Evolutionary conservation across 495 filamentous ascomycete genomes (phyloP), one percentile per base, ranked within the genome.

Genomic region (Daldinia childiae): DNA sequence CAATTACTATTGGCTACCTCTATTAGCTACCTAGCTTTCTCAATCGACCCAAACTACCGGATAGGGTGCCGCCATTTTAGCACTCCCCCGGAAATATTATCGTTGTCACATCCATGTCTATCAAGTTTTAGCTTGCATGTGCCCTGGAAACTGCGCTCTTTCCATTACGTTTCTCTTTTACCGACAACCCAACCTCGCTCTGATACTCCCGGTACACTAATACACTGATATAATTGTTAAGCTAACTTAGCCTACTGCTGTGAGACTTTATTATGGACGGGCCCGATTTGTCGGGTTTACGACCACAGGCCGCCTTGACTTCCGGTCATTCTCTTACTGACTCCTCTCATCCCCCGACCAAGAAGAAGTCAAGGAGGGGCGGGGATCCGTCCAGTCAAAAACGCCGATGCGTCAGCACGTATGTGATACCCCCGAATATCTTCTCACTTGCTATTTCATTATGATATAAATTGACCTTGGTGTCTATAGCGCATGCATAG

Each of bases 381-480:
- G 79, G 77, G 69, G 84, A 86, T 66, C 73, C 82, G 11, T 81
- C 84, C 32, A 82, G 76, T 66, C 82, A 85, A 65, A 98, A 98
- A 79, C 86, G 95, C 69, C 86, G 94, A 76, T 98, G 95, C 76
- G 93, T 97, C 41, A 95, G 92, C 81, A 97, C 93, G 29, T 77
- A 77, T 60, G 76, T 76, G 55, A 56, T 26, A 30, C 38, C 48
- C 26, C 26, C 43, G 19, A 55, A 36, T 55, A 27, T 26, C 14
- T 14, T 29, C 15, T 30, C 19, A 17, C 7, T 57, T 48, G 24
- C n/a, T 14, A 0, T 30, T 32, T 19, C n/a, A 43, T 21, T 29
- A 34, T 39, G 68, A 63, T 59, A 26, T n/a, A 30, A 30, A 27
- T 54, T 73, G 39, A 68, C 58, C 27, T 54, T 30, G 11, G 6